Conservation (phyloP, 352 stramenopile genomes). For the Thalassiosira pacifica region DNA sequence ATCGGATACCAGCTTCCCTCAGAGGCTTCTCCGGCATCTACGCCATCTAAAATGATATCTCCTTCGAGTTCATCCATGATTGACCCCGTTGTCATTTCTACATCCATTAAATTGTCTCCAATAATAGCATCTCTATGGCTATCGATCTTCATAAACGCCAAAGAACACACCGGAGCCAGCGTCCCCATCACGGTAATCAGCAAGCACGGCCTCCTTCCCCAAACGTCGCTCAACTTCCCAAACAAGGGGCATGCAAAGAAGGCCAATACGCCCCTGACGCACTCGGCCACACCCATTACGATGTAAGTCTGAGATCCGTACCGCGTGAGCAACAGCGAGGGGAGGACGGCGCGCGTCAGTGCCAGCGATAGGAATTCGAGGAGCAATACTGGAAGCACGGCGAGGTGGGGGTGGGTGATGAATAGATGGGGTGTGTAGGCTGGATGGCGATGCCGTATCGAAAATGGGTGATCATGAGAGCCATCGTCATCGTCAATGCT, state of each 20-base stretch:
- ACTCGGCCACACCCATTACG: constrained; percentile 85
- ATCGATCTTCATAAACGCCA: constrained; percentile 70
- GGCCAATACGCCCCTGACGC: constrained; percentile 84
- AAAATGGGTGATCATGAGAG: neutral
- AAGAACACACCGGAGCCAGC: constrained; percentile 82
- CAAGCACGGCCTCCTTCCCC: constrained; percentile 83
- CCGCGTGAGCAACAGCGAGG: constrained; percentile 82
- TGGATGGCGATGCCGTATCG: neutral
- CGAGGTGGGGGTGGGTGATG: constrained; percentile 68
- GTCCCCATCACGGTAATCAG: constrained; percentile 88
- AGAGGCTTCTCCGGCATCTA: constrained; percentile 41
- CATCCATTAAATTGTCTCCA: neutral
- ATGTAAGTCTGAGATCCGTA: constrained; percentile 87
- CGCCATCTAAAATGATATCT: constrained; percentile 26
- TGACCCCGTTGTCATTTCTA: neutral
- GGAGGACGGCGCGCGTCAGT: constrained; percentile 84
- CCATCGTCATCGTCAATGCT: neutral
- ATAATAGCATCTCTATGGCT: neutral
- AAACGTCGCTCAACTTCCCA: constrained; percentile 87
- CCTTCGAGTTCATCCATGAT: constrained; percentile 11
- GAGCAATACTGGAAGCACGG: constrained; percentile 89
- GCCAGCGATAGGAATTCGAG: constrained; percentile 89
- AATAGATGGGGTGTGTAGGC: constrained; percentile 28
- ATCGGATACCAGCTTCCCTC: constrained; percentile 27
- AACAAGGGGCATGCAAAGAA: constrained; percentile 89